phyloP scores from a whole-genome alignment of 768 basidiomycete genomes.

The Xerocomellus dryophilus region DNA sequence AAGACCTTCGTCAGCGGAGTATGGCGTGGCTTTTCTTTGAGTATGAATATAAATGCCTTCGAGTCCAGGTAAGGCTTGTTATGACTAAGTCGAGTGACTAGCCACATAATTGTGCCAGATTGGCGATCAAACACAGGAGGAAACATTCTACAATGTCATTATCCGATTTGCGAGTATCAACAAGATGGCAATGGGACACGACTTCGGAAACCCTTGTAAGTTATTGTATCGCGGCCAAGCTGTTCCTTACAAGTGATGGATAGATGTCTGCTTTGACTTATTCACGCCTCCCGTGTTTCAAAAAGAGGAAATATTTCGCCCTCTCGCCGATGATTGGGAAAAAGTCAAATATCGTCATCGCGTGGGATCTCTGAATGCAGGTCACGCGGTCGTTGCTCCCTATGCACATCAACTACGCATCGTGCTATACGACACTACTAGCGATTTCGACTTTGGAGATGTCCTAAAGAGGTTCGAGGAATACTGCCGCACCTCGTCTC shows the following conservation, averaged over 20 bases:
- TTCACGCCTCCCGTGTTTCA: constrained; percentile 64
- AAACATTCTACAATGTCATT: constrained; percentile 46
- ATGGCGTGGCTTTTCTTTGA: constrained; percentile 58
- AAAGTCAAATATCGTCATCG: constrained; percentile 49
- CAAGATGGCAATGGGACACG: constrained; percentile 59
- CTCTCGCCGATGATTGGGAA: constrained; percentile 35
- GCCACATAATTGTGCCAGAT: constrained; percentile 39
- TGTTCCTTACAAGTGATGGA: constrained; percentile 10
- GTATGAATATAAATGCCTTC: constrained; percentile 68
- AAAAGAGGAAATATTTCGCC: constrained; percentile 54
- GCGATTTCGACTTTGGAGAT: constrained; percentile 31
- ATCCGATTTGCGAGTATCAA: constrained; percentile 58
- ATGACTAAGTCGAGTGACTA: background rate
- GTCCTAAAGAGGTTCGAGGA: constrained; percentile 47
- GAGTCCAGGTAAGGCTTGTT: constrained; percentile 48
- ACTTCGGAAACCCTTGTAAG: constrained; percentile 62
- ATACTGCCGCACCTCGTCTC: constrained; percentile 51
- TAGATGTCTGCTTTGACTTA: constrained; percentile 70
- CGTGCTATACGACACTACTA: constrained; percentile 49
- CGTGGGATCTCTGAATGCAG: constrained; percentile 54
- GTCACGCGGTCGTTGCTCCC: constrained; percentile 58
- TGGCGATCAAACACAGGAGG: constrained; percentile 53
- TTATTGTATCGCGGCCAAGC: background rate
- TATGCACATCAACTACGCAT: constrained; percentile 73
- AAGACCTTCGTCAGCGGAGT: constrained; percentile 43